phyloP scores from a whole-genome alignment of 768 basidiomycete species.

The Crassisporium funariophilum region DNA sequence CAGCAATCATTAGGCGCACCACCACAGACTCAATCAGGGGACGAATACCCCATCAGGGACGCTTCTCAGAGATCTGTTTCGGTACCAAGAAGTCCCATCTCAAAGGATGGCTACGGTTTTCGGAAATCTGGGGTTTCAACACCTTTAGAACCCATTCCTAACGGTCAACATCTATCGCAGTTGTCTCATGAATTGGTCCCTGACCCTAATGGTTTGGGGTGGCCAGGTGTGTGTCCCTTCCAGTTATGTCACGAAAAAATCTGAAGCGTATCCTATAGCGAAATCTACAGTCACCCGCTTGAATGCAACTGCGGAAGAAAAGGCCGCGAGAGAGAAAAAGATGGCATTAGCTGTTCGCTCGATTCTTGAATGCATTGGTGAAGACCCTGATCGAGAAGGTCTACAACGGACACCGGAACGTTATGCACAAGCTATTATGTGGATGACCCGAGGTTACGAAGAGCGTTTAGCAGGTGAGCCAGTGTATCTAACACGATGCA shows the following conservation, averaged over 20 bases:
- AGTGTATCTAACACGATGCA: conserved; percentile 19
- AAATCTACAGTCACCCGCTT: conserved; percentile 89
- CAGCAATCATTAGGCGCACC: conserved; percentile 7
- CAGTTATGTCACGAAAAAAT: conserved; percentile 1
- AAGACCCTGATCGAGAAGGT: conserved; percentile 96
- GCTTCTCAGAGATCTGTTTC: conserved; percentile 5
- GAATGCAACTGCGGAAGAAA: conserved; percentile 76
- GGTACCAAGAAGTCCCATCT: conserved; percentile 34
- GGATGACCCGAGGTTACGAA: conserved; percentile 99
- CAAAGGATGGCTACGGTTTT: conserved; percentile 83
- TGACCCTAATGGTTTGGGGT: conserved; percentile 81
- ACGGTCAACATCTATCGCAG: conserved; percentile 40
- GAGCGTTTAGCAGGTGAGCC: conserved; percentile 81
- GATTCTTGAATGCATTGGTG: conserved; percentile 95
- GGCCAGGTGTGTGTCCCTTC: conserved; percentile 69
- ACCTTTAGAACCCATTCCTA: conserved; percentile 45
- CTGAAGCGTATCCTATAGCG: conserved; percentile 44
- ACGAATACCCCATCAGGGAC: conserved; percentile 5
- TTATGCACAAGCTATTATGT: conserved; percentile 95
- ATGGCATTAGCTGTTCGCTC: conserved; percentile 86
- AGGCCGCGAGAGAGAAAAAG: conserved; percentile 68
- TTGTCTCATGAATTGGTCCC: conserved; percentile 42
- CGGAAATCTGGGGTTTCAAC: conserved; percentile 70
- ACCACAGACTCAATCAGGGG: conserved; percentile 10
- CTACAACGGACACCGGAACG: conserved; percentile 89